Conservation (phyloP, 75 land plant genomes). For the Ceratopteris richardii region DNA sequence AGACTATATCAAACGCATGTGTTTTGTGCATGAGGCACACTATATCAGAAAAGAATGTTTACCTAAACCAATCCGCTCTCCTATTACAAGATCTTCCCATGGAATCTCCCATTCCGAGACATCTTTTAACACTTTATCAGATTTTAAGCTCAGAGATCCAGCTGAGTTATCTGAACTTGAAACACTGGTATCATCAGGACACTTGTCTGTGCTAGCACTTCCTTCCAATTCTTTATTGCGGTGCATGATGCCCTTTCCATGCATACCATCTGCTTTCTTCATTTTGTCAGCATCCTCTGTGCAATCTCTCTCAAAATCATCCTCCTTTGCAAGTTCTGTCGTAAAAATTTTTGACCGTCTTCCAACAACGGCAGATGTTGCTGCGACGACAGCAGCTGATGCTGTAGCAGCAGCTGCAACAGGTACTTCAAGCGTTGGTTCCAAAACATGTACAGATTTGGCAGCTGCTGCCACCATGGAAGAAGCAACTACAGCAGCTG, state of each 20-base stretch:
- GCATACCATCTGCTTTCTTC: slow-evolving; percentile 15
- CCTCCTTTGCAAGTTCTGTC: background rate
- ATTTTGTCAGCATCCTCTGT: slow-evolving; percentile 3
- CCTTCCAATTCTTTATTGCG: slow-evolving; percentile 11
- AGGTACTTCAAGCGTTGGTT: slow-evolving; percentile 59
- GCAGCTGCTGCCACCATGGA: slow-evolving; percentile 77
- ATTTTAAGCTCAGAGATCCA: slow-evolving; percentile 39
- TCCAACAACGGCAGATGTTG: slow-evolving; percentile 72
- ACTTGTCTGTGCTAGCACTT: slow-evolving; percentile 7
- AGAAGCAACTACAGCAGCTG: slow-evolving; percentile 88
- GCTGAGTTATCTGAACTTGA: slow-evolving; percentile 48
- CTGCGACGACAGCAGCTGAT: slow-evolving; percentile 68
- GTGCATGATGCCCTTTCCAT: background rate
- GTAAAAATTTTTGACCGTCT: slow-evolving; percentile 30
- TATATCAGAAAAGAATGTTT: too few relatives aligned
- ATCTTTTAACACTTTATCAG: slow-evolving; percentile 55
- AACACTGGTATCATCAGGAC: slow-evolving; percentile 35
- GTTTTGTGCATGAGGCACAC: too few relatives aligned
- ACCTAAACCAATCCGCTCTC: slow-evolving; percentile 91
- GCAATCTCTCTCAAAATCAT: slow-evolving; percentile 5
- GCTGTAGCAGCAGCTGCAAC: slow-evolving; percentile 74
- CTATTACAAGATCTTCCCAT: slow-evolving; percentile 77
- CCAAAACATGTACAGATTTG: slow-evolving; percentile 36
- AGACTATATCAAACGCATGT: too few relatives aligned
- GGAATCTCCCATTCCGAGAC: slow-evolving; percentile 76